Evolutionary conservation across 1,284 basidiomycete species (phyloP).

Genomic region (Clitocybe nebularis): DNA sequence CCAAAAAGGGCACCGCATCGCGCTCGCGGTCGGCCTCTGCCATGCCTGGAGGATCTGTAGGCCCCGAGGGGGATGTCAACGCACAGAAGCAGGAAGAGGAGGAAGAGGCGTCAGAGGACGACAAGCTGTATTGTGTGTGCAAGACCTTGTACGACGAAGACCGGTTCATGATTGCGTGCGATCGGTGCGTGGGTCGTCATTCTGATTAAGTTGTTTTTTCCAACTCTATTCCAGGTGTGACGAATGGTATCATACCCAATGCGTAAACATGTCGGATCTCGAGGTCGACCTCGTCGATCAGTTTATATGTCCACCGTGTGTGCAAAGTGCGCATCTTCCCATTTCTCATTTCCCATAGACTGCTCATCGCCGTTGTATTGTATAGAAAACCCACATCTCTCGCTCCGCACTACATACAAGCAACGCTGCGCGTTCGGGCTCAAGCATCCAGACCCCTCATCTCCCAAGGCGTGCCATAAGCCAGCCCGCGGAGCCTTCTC

Average conservation of each 20-base stretch:
- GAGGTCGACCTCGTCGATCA: constrained; percentile 82
- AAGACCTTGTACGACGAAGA: constrained; percentile 80
- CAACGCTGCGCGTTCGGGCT: constrained; percentile 66
- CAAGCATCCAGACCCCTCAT: constrained; percentile 54
- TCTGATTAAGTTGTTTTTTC: neutral
- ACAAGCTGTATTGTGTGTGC: constrained; percentile 81
- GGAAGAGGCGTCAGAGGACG: constrained; percentile 60
- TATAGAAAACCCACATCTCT: constrained; percentile 56
- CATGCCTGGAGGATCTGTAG: constrained; percentile 48
- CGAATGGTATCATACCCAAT: constrained; percentile 85
- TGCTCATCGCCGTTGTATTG: constrained; percentile 8
- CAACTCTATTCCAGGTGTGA: constrained; percentile 56
- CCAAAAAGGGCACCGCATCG: constrained; percentile 33
- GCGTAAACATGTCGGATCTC: constrained; percentile 72
- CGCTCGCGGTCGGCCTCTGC: constrained; percentile 68
- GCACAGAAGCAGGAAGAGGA: constrained; percentile 54
- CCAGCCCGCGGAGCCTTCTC: constrained; percentile 75
- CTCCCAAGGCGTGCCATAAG: constrained; percentile 67
- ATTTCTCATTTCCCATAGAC: constrained; percentile 3
- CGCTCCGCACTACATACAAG: constrained; percentile 75
- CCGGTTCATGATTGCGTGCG: constrained; percentile 86
- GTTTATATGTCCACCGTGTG: constrained; percentile 78
- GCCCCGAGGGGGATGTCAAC: constrained; percentile 39
- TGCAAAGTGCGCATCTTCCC: constrained; percentile 51
- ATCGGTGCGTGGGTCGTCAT: constrained; percentile 59